Evolutionary conservation across 78 protist species (phyloP).

Genomic region (Emiliania huxleyi): DNA sequence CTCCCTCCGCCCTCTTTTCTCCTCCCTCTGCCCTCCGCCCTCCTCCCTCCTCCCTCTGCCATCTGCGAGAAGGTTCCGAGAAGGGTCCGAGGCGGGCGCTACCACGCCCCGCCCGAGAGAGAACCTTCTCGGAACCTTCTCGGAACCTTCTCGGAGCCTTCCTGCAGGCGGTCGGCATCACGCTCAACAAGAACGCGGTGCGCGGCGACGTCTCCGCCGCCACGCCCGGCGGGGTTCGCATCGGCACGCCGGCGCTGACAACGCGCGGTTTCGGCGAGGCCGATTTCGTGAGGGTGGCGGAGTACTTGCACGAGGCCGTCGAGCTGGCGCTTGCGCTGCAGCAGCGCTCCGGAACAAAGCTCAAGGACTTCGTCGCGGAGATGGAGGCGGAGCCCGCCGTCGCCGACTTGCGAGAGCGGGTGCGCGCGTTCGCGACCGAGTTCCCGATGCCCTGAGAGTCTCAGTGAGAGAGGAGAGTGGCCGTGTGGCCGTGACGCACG

Average conservation of each 20-base stretch:
- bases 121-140: too few species aligned
- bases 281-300: conserved; percentile 89
- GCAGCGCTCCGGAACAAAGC: conserved; percentile 54
- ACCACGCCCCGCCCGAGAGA: too few species aligned
- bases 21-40: too few species aligned
- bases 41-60: too few species aligned
- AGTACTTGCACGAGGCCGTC: conserved; percentile 76
- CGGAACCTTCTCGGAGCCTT: too few species aligned
- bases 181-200: conserved; percentile 97
- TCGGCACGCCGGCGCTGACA: conserved; percentile 94
- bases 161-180: conserved; percentile 67
- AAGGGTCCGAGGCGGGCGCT: too few species aligned
- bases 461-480: too few species aligned
- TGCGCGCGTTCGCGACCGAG: conserved; percentile 66
- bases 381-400: conserved; percentile 43
- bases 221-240: conserved; percentile 68
- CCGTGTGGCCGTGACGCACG: too few species aligned
- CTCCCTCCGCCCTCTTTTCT: too few species aligned
- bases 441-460: conserved; percentile 60
- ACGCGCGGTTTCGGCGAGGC: conserved; percentile 86
- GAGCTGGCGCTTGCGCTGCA: conserved; percentile 70
- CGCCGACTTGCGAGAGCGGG: conserved; percentile 57
- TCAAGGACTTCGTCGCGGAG: conserved; percentile 76
- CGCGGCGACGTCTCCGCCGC: conserved; percentile 90
- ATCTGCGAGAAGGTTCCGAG: too few species aligned